phyloP scores from a whole-genome alignment of 352 stramenopile species.

The Phytophthora tubulina region DNA sequence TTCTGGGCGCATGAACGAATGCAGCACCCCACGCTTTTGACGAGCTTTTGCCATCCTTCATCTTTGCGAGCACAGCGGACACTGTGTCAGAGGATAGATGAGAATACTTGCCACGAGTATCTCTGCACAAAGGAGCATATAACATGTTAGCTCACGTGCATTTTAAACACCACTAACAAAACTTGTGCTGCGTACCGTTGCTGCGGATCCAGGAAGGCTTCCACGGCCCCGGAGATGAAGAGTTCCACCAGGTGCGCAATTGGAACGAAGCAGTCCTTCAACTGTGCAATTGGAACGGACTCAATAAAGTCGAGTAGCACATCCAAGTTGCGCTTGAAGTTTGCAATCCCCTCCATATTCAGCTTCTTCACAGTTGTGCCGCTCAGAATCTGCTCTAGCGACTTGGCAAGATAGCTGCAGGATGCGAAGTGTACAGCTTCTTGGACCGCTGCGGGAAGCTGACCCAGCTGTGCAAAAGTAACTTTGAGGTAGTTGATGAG shows the following conservation, averaged over 20 bases:
- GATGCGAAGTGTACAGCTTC: slow-evolving; percentile 83
- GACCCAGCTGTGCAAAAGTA: slow-evolving; percentile 71
- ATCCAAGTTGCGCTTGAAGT: slow-evolving; percentile 84
- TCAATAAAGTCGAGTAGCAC: slow-evolving; percentile 73
- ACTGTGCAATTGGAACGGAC: slow-evolving; percentile 64
- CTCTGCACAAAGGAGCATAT: slow-evolving; percentile 35
- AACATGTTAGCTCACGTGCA: background rate
- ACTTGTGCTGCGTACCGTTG: slow-evolving; percentile 46
- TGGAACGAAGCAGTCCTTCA: slow-evolving; percentile 73
- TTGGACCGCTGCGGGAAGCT: slow-evolving; percentile 63
- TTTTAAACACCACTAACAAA: background rate
- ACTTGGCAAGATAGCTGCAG: slow-evolving; percentile 83
- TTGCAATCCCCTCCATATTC: slow-evolving; percentile 74
- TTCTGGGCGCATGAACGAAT: slow-evolving; percentile 52
- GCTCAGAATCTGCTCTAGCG: slow-evolving; percentile 73
- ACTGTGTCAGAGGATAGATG: slow-evolving; percentile 76
- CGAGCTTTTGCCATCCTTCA: slow-evolving; percentile 69
- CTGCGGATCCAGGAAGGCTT: slow-evolving; percentile 72
- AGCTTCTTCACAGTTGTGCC: slow-evolving; percentile 72
- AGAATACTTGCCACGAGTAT: slow-evolving; percentile 66
- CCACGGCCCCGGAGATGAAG: slow-evolving; percentile 65
- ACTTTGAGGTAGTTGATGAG: slow-evolving; percentile 89
- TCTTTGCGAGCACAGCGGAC: slow-evolving; percentile 72
- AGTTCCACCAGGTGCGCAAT: slow-evolving; percentile 76
- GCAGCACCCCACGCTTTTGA: slow-evolving; percentile 61